Percentiles rank a stretch among this genome's conserved stretches.
phyloP scores from a whole-genome alignment of 2,329 filamentous ascomycete species.

The Gliomastix tumulicola region DNA sequence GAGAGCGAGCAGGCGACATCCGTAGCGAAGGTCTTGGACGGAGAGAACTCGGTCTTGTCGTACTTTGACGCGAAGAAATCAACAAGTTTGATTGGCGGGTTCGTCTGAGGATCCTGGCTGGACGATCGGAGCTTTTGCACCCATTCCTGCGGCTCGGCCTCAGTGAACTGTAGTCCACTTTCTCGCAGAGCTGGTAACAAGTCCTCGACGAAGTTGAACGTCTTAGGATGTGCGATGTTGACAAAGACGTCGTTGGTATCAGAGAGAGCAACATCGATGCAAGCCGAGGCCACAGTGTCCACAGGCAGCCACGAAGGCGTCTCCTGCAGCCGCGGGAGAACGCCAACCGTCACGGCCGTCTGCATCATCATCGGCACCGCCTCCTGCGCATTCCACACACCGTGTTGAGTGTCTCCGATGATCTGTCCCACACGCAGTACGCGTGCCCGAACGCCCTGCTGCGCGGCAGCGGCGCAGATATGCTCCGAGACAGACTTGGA shows the following conservation, averaged over 20 bases:
- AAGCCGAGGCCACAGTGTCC: conserved; percentile 26
- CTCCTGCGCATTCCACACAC: conserved; percentile 43
- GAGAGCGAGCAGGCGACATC: conserved; percentile 32
- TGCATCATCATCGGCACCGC: conserved; percentile 47
- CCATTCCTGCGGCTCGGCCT: conserved; percentile 35
- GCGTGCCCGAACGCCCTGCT: conserved; percentile 13
- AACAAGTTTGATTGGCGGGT: conserved; percentile 44
- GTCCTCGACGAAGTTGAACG: conserved; percentile 41
- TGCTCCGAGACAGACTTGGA: conserved; percentile 32
- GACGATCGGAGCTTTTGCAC: conserved; percentile 32
- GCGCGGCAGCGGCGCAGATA: conserved; percentile 24
- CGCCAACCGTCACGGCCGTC: conserved; percentile 34
- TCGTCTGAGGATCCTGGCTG: conserved; percentile 33
- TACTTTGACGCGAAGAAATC: conserved; percentile 38
- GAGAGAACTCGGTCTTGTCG: conserved; percentile 27
- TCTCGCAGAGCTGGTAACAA: conserved; percentile 38
- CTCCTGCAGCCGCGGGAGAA: conserved; percentile 39
- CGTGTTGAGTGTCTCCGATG: conserved; percentile 35
- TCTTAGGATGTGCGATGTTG: conserved; percentile 39
- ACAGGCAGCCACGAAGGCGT: conserved; percentile 33
- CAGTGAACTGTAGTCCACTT: conserved; percentile 36
- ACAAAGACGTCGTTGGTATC: conserved; percentile 22
- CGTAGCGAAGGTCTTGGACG: conserved; percentile 31
- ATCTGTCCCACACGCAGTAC: conserved; percentile 44
- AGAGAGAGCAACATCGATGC: conserved; percentile 19